phyloP scores from a whole-genome alignment of 2,329 filamentous ascomycete species.

The Leptosphaerulina australis region DNA sequence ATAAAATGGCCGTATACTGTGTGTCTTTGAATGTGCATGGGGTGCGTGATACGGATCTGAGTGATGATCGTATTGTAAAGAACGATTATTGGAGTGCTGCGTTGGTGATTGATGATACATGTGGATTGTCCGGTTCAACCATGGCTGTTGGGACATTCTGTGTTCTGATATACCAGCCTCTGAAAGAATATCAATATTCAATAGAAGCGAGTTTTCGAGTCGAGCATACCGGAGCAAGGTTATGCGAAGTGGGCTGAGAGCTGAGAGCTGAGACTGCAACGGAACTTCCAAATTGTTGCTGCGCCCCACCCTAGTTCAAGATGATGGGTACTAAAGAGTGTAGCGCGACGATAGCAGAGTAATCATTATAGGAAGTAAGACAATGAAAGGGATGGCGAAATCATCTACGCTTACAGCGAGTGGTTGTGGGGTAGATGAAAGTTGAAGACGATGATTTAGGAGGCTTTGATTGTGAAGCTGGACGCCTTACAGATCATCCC shows the following conservation, averaged over 20 bases:
- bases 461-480: slow-evolving; percentile 10
- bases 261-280: neutral
- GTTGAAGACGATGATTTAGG: neutral
- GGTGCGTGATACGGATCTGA: slow-evolving; percentile 6
- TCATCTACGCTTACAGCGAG: neutral
- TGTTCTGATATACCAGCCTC: neutral
- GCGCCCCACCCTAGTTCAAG: neutral
- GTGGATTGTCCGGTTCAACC: slow-evolving; percentile 17
- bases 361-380: neutral
- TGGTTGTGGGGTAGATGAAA: neutral
- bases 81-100: slow-evolving; percentile 14
- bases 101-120: slow-evolving; percentile 16
- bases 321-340: too few relatives aligned
- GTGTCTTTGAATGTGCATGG: neutral
- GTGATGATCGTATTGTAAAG: slow-evolving; percentile 16
- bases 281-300: neutral
- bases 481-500: slow-evolving; percentile 21
- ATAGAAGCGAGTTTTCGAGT: neutral
- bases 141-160: slow-evolving; percentile 9
- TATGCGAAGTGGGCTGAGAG: neutral
- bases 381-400: neutral
- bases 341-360: neutral
- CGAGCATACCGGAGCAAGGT: neutral
- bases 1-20: slow-evolving; percentile 33
- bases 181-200: neutral